Evolutionary conservation across 257 asterid species (phyloP).

Genomic region (Solanum appendiculatum): DNA sequence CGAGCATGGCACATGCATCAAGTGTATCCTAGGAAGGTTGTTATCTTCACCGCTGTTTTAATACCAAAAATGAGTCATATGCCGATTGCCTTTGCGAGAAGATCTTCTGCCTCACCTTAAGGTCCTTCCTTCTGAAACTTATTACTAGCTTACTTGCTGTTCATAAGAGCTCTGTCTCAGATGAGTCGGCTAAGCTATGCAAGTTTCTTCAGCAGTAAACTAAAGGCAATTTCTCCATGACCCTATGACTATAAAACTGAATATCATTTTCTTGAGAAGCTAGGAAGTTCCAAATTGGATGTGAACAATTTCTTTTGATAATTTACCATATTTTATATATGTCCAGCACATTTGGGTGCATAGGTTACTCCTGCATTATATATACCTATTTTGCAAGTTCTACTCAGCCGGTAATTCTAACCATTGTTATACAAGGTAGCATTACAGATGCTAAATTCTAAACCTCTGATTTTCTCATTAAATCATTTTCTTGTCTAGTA

Average conservation of each 20-base stretch:
- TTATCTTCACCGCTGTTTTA: not conserved
- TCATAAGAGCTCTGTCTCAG: not conserved
- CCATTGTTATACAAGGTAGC: not conserved
- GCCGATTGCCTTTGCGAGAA: not conserved
- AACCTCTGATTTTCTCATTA: not conserved
- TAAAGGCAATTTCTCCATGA: not conserved
- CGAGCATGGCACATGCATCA: not conserved
- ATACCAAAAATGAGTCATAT: not conserved
- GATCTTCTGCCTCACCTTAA: not conserved
- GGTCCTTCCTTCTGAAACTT: not conserved
- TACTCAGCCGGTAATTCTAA: not conserved
- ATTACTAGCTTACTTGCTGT: not conserved
- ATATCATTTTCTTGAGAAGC: not conserved
- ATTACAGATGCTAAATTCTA: not conserved
- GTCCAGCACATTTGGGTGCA: not conserved
- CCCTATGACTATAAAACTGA: not conserved
- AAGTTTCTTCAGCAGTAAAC: not conserved
- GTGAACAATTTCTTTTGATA: not conserved
- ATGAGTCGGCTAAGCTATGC: not conserved
- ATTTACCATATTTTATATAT: not conserved
- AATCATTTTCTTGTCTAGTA: not conserved
- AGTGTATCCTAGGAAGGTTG: not conserved
- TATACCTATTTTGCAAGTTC: not conserved
- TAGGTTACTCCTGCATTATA: not conserved
- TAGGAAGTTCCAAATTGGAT: not conserved